Percentiles rank a stretch among this genome's conserved stretches.
These are phyloP conservation scores for Pyrus pyrifolia DNA, from an alignment of 306 rosid genomes.

Conservation along the genomic window DNA sequence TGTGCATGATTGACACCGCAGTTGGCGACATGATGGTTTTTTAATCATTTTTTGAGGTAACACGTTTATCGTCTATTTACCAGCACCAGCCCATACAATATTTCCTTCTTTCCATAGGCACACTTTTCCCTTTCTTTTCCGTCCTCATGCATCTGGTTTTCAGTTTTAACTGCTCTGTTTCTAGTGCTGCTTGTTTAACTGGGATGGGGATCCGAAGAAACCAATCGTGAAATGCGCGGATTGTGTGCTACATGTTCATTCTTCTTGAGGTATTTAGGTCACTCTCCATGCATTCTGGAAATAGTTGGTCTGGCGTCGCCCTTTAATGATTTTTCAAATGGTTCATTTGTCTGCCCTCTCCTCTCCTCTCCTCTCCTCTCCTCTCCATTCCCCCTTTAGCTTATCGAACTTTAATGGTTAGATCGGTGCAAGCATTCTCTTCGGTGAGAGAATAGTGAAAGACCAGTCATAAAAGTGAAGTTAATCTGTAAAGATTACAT, in stretches of 20 bases:
- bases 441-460: background rate
- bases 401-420: background rate
- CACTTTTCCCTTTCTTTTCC: background rate
- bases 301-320: background rate
- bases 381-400: background rate
- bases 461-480: background rate
- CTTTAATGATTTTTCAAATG: background rate
- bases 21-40: constrained; percentile 58
- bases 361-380: background rate
- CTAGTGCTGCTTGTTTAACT: constrained; percentile 28
- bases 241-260: background rate
- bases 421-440: background rate
- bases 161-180: constrained; percentile 30
- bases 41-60: constrained; percentile 74
- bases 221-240: constrained; percentile 12
- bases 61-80: constrained; percentile 35
- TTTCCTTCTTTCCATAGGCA: background rate
- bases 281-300: background rate
- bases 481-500: background rate
- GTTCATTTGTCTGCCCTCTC: background rate
- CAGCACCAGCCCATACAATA: background rate
- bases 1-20: constrained; percentile 64
- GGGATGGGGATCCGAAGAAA: constrained; percentile 33
- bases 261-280: constrained; percentile 22
- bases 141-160: constrained; percentile 1